These are phyloP conservation scores for Xylaria digitata DNA, from an alignment of 2,329 filamentous ascomycete genomes.

Conservation along the genomic window DNA sequence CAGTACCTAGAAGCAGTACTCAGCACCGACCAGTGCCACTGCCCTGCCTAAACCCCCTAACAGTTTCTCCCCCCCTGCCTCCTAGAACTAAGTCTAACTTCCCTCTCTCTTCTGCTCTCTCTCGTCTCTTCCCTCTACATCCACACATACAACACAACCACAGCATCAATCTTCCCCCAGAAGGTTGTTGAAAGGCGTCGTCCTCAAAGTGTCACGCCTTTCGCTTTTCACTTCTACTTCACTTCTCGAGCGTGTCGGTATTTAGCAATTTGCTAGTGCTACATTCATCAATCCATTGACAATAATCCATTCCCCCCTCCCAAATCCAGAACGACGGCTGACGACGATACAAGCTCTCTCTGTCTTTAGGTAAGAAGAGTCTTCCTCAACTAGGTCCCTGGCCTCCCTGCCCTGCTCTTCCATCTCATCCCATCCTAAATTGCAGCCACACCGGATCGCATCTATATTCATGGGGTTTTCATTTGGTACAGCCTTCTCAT, in stretches of 20 bases:
- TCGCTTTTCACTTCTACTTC: slow-evolving; percentile 22
- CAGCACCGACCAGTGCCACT: slow-evolving; percentile 13
- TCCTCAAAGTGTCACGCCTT: slow-evolving; percentile 33
- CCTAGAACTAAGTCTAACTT: slow-evolving; percentile 35
- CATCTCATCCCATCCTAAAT: slow-evolving; percentile 9
- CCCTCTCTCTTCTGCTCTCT: slow-evolving; percentile 38
- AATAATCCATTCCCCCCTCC: not conserved
- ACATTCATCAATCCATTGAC: slow-evolving; percentile 16
- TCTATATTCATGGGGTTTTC: not conserved
- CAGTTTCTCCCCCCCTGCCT: slow-evolving; percentile 5
- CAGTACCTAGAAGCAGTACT: not conserved
- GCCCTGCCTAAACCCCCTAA: slow-evolving; percentile 7
- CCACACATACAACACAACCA: slow-evolving; percentile 23
- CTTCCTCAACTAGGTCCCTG: slow-evolving; percentile 14
- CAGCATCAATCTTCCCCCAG: slow-evolving; percentile 34
- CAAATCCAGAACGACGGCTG: slow-evolving; percentile 6
- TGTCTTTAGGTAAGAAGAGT: slow-evolving; percentile 31
- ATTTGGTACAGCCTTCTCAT: slow-evolving; percentile 8
- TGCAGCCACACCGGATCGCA: not conserved
- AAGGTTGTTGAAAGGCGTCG: slow-evolving; percentile 37
- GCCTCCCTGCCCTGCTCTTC: slow-evolving; percentile 7
- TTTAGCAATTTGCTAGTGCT: slow-evolving; percentile 16
- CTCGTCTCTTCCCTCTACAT: slow-evolving; percentile 38
- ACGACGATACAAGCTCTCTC: slow-evolving; percentile 29
- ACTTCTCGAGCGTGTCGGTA: not conserved